phyloP scores from a whole-genome alignment of 768 basidiomycete species.

The Botryobasidium botryosum region DNA sequence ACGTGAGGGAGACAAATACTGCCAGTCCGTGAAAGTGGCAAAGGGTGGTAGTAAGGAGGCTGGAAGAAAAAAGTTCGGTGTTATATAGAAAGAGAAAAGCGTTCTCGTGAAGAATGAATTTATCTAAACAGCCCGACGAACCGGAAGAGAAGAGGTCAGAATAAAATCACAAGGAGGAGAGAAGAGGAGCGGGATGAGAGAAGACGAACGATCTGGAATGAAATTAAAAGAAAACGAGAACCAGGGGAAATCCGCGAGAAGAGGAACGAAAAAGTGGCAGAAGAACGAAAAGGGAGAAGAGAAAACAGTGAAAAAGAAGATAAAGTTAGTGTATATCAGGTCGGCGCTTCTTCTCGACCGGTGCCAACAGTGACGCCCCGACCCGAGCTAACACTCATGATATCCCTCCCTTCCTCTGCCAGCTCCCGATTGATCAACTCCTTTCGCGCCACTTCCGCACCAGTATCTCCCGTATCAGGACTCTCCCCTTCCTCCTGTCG shows the following conservation, averaged over 20 bases:
- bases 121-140: not conserved
- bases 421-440: conserved; percentile 52
- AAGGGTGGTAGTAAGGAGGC: not conserved
- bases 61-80: not conserved
- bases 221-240: too few species aligned
- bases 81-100: not conserved
- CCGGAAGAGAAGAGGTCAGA: too few species aligned
- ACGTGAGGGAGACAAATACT: not conserved
- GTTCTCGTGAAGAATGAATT: not conserved
- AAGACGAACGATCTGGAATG: too few species aligned
- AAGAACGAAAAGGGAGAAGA: not conserved
- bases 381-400: conserved; percentile 65
- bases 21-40: not conserved
- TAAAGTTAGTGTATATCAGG: conserved; percentile 1
- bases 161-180: too few species aligned
- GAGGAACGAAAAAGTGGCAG: not conserved
- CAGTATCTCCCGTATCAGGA: conserved; percentile 27
- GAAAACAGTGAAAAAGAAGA: not conserved
- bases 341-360: not conserved
- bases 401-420: conserved; percentile 80
- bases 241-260: too few species aligned
- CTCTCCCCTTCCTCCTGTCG: conserved; percentile 53
- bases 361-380: conserved; percentile 48
- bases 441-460: not conserved
- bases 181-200: too few species aligned